Evolutionary conservation across 1,284 basidiomycete species (phyloP), one percentile per base, ranked within the genome.

Genomic region (Testicularia cyperi): DNA sequence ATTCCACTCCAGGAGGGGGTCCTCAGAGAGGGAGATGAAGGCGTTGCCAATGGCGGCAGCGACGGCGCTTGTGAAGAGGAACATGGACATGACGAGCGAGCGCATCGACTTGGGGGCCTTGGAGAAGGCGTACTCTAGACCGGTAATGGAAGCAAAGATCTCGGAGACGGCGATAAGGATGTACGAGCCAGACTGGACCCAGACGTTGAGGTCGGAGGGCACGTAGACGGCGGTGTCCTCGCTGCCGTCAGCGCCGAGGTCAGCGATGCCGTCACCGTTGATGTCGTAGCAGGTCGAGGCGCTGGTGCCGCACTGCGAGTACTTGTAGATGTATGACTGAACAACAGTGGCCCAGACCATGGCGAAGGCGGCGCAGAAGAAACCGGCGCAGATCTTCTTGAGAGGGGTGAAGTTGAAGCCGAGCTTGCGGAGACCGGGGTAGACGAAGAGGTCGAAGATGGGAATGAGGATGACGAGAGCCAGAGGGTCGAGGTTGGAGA

Each of bases 141-240:
- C 78, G 15, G 88, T 90, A 77, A 92, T 88, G 8, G 86, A 88
- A 1, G 88, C 88, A 41, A 92, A 82, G 71, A 92, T 89, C 79
- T 81, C 81, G 15, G 78, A 79, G 36, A 80, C 42, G 28, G 79
- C 81, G 16, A 80, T 78, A n/a, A 81, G 62, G 18, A 75, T 60
- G 72, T 79, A 79, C 9, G 79, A 68, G 6, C 79, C 79, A n/a
- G 78, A 67, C 65, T 80, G 79, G 41, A 72, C 70, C 77, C 78
- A 78, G 27, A 81, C 72, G 25, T 70, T 75, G 51, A 71, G 48
- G 14, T 47, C 68, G 40, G 65, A 62, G 9, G 61, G 52, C 15
- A 54, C 21, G 13, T 41, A 44, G 22, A 48, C 48, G 12, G 44
- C 43, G 16, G n/a, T 20, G 16, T 29, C 33, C 29, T 44, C 40